Evolutionary conservation across 1,139 yeast species (phyloP).

Genomic region (Protomyces inouyei): DNA sequence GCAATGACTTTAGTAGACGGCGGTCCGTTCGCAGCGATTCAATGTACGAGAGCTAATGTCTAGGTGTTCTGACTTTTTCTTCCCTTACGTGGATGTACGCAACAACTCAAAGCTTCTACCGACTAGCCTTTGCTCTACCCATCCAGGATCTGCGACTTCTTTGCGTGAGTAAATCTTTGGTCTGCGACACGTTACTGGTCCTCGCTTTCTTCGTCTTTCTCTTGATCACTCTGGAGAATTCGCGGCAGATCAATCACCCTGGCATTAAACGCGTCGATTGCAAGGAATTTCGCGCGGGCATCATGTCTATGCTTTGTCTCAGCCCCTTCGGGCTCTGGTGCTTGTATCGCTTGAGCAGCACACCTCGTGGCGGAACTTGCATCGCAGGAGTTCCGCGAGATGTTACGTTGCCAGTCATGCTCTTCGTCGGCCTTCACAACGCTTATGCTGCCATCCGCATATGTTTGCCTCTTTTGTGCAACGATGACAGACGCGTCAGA

Average conservation of each 20-base stretch:
- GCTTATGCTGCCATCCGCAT: not conserved
- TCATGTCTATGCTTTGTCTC: not conserved
- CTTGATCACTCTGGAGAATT: not conserved
- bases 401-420: not conserved
- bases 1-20: not conserved
- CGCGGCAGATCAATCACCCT: not conserved
- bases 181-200: not conserved
- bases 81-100: not conserved
- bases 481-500: not conserved
- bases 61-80: not conserved
- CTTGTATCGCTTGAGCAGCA: not conserved
- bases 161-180: not conserved
- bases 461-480: not conserved
- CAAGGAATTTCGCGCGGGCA: not conserved
- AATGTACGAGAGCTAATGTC: not conserved
- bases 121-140: not conserved
- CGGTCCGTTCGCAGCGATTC: not conserved
- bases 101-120: not conserved
- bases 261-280: not conserved
- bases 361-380: not conserved
- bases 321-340: not conserved
- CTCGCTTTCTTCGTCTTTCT: not conserved
- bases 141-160: not conserved
- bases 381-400: not conserved
- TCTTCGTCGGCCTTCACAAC: not conserved